Percentiles rank a stretch among this genome's conserved stretches.
These are phyloP conservation scores for Myrica gale DNA, from an alignment of 306 rosid genomes.

Conservation along the genomic window DNA sequence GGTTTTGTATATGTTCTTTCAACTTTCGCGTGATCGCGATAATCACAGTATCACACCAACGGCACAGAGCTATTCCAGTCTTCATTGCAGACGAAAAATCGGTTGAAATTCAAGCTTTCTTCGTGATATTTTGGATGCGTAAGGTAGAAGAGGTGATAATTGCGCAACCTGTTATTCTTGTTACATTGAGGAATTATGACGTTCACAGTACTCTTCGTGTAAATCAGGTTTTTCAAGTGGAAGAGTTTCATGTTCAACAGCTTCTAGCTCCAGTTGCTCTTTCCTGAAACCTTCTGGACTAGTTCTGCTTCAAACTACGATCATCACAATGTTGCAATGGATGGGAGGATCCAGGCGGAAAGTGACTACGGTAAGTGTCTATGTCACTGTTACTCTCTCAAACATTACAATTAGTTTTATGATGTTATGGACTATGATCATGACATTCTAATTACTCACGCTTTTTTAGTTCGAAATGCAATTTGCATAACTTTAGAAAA, in stretches of 20 bases:
- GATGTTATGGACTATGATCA: neutral
- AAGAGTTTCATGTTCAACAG: neutral
- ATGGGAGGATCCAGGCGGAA: constrained; percentile 97
- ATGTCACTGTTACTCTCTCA: neutral
- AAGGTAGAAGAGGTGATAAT: neutral
- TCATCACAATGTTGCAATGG: constrained; percentile 78
- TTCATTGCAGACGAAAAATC: neutral
- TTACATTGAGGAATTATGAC: neutral
- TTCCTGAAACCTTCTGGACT: neutral
- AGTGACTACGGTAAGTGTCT: constrained; percentile 63
- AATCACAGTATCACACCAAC: no score
- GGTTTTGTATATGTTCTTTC: no score
- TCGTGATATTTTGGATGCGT: neutral
- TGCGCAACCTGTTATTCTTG: neutral
- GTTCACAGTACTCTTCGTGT: neutral
- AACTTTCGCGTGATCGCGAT: no score
- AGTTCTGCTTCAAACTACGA: neutral
- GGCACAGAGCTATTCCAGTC: neutral
- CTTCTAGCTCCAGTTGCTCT: neutral
- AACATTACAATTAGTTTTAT: constrained; percentile 5
- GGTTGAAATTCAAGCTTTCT: neutral
- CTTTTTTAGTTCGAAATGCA: constrained; percentile 15
- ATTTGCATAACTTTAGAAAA: neutral
- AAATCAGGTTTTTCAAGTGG: neutral
- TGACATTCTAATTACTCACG: neutral